Conservation (phyloP, 1,139 yeast species). For the Hyphopichia khmerensis region DNA sequence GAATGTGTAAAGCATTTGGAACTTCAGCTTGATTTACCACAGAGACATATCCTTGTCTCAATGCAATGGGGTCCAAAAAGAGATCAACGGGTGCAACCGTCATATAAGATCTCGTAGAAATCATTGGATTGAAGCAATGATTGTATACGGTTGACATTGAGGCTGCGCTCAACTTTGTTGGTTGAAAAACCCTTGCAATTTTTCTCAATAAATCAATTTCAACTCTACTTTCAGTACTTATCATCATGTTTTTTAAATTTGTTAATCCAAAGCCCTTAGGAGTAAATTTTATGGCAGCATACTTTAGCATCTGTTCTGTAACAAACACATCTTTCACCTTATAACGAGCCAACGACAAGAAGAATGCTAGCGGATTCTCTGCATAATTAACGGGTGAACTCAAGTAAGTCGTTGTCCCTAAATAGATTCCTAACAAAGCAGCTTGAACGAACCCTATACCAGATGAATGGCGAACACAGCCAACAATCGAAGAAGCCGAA, state of each 20-base stretch:
- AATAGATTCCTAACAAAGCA: slow-evolving; percentile 74
- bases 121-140: slow-evolving; percentile 79
- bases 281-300: slow-evolving; percentile 63
- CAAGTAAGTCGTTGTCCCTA: slow-evolving; percentile 83
- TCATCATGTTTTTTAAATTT: slow-evolving; percentile 77
- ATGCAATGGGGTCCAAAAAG: slow-evolving; percentile 82
- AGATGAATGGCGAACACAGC: slow-evolving; percentile 80
- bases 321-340: slow-evolving; percentile 86
- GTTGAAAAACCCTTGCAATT: slow-evolving; percentile 62
- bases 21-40: slow-evolving; percentile 72
- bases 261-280: slow-evolving; percentile 67
- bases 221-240: slow-evolving; percentile 77
- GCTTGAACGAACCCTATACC: slow-evolving; percentile 91
- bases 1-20: slow-evolving; percentile 71
- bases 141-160: slow-evolving; percentile 78
- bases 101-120: slow-evolving; percentile 83
- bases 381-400: slow-evolving; percentile 80
- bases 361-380: slow-evolving; percentile 71
- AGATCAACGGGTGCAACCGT: slow-evolving; percentile 86
- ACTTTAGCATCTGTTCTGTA: slow-evolving; percentile 80
- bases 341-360: slow-evolving; percentile 68
- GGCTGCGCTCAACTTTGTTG: slow-evolving; percentile 64
- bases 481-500: slow-evolving; percentile 70
- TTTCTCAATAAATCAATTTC: slow-evolving; percentile 58
- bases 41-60: slow-evolving; percentile 83